A percentile compares a stretch with the other conserved stretches of the same genome.
These are phyloP conservation scores for Fusarium chuoi DNA, from an alignment of 2,329 filamentous ascomycete genomes.

Conservation along the genomic window DNA sequence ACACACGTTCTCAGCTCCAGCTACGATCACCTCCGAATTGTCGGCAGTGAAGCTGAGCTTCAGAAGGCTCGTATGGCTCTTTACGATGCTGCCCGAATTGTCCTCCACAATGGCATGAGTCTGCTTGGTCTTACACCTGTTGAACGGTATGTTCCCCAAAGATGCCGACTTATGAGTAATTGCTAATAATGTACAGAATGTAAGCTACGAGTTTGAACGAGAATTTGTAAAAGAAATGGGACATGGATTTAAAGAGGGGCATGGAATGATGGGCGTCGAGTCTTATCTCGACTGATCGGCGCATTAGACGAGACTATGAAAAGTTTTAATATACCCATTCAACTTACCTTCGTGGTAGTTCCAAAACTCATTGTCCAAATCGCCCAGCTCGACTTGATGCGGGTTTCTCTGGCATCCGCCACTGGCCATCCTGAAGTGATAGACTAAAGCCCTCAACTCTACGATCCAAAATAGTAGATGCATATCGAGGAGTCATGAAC, in stretches of 20 bases:
- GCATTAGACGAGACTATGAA: slow-evolving; percentile 42
- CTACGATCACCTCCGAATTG: slow-evolving; percentile 84
- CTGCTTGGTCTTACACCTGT: slow-evolving; percentile 82
- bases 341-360: background rate
- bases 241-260: background rate
- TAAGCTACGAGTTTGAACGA: slow-evolving; percentile 24
- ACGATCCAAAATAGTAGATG: background rate
- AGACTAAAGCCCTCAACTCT: background rate
- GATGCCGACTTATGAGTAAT: background rate
- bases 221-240: background rate
- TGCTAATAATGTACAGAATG: slow-evolving; percentile 40
- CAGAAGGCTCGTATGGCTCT: slow-evolving; percentile 76
- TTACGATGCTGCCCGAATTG: slow-evolving; percentile 79
- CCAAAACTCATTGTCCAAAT: rapidly evolving
- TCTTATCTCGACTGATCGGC: slow-evolving; percentile 17
- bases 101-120: slow-evolving; percentile 85
- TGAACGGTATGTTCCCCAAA: slow-evolving; percentile 56
- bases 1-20: slow-evolving; percentile 81
- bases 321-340: slow-evolving; percentile 45
- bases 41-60: slow-evolving; percentile 79
- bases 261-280: slow-evolving; percentile 15
- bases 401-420: background rate
- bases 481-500: background rate
- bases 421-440: background rate
- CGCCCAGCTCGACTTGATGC: background rate